A percentile compares a stretch with the other conserved stretches of the same genome.
These are phyloP conservation scores for Obelidium mucronatum DNA, from an alignment of 192 early-diverging fungal genomes.

Conservation along the genomic window DNA sequence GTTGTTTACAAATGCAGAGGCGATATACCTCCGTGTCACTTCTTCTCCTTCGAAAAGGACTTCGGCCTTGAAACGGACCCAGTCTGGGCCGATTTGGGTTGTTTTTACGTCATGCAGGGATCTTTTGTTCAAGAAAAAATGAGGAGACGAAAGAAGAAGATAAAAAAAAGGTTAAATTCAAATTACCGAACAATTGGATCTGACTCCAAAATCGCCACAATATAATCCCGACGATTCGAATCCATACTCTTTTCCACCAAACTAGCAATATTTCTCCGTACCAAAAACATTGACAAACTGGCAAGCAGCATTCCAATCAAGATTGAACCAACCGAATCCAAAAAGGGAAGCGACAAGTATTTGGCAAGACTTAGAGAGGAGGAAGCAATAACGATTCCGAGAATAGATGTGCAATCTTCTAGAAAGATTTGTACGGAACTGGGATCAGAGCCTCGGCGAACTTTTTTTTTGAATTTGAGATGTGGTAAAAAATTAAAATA, in stretches of 20 bases:
- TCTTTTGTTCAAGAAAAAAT: constrained; percentile 20
- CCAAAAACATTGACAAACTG: constrained; percentile 55
- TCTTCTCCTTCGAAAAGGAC: constrained; percentile 64
- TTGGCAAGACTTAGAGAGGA: constrained; percentile 52
- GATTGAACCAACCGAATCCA: constrained; percentile 60
- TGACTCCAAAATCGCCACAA: constrained; percentile 52
- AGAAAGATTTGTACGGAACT: constrained; percentile 65
- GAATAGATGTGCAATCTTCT: constrained; percentile 56
- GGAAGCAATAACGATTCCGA: constrained; percentile 59
- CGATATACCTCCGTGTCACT: constrained; percentile 54
- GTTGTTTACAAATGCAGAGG: constrained; percentile 3
- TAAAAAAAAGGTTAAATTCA: background rate
- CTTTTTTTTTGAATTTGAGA: too few relatives aligned
- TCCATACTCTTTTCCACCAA: constrained; percentile 56
- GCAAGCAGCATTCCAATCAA: constrained; percentile 56
- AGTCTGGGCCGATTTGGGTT: constrained; percentile 55
- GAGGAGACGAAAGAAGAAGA: constrained; percentile 12
- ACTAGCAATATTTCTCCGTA: constrained; percentile 56
- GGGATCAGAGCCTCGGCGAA: constrained; percentile 59
- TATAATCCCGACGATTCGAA: constrained; percentile 35
- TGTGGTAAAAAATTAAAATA: too few relatives aligned
- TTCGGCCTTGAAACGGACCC: constrained; percentile 66
- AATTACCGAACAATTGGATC: constrained; percentile 59
- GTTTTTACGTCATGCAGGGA: constrained; percentile 68
- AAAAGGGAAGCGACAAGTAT: constrained; percentile 43